phyloP scores from a whole-genome alignment of 1,139 yeast species.

The Yamadazyma oceani region DNA sequence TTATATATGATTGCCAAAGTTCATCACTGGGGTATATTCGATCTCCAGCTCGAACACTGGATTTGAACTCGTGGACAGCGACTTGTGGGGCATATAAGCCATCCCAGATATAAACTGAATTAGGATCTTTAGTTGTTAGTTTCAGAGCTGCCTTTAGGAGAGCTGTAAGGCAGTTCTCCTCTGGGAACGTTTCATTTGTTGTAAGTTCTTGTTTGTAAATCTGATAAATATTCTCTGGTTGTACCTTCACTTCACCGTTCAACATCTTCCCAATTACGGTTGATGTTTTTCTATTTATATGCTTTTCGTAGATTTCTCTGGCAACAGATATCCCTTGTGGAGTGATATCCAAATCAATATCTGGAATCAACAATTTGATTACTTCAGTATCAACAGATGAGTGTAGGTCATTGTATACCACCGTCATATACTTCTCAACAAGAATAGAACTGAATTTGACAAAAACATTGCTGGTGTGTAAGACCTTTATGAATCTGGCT shows the following conservation, averaged over 20 bases:
- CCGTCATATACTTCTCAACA: conserved; percentile 29
- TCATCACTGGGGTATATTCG: conserved; percentile 41
- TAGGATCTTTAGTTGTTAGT: conserved; percentile 12
- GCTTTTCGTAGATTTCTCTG: conserved; percentile 17
- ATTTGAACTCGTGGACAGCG: conserved; percentile 58
- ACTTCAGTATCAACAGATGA: not conserved
- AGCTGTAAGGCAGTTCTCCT: conserved; percentile 42
- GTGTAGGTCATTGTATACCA: conserved; percentile 17
- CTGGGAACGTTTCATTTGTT: conserved; percentile 23
- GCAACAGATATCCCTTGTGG: conserved; percentile 1
- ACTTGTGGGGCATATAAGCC: conserved; percentile 57
- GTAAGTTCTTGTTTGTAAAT: conserved; percentile 31
- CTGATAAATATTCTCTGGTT: conserved; percentile 35
- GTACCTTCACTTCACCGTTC: conserved; percentile 44
- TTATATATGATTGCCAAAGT: conserved; percentile 54
- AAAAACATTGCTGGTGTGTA: conserved; percentile 4
- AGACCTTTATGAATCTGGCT: conserved; percentile 19
- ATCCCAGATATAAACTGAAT: conserved; percentile 41
- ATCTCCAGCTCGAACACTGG: conserved; percentile 24
- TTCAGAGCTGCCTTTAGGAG: conserved; percentile 39
- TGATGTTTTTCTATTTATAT: conserved; percentile 25
- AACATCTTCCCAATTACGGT: conserved; percentile 37
- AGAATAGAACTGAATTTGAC: conserved; percentile 17
- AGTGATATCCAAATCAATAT: not conserved
- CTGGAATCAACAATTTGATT: conserved; percentile 1